phyloP scores from a whole-genome alignment of 2,329 filamentous ascomycete genomes.

The Hymenoscyphus fraxineus region DNA sequence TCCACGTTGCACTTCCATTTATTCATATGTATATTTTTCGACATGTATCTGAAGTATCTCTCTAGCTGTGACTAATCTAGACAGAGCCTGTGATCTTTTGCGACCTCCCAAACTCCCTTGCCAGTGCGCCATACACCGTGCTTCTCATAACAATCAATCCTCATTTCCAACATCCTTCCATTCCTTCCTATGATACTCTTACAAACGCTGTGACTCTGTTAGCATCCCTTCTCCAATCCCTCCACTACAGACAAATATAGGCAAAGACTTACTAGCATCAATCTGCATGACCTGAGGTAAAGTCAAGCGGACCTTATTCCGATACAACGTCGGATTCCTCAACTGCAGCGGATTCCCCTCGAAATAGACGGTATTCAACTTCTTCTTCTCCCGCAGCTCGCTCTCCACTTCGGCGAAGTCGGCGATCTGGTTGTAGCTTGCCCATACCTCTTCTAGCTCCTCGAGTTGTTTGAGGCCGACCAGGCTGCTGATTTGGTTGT shows the following conservation, averaged over 20 bases:
- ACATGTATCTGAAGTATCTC: background rate
- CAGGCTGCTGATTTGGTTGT: conserved; percentile 77
- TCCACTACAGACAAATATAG: background rate
- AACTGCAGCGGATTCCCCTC: conserved; percentile 90
- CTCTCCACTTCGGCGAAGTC: conserved; percentile 82
- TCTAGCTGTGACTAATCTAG: background rate
- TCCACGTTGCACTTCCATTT: background rate
- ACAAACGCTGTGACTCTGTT: conserved; percentile 28
- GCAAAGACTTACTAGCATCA: conserved; percentile 78
- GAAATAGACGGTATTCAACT: conserved; percentile 88
- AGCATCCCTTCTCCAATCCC: background rate
- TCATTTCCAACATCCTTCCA: background rate
- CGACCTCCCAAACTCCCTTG: conserved; percentile 5
- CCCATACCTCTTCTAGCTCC: conserved; percentile 88
- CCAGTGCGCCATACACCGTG: conserved; percentile 9
- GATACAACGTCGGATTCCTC: conserved; percentile 74
- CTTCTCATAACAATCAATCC: background rate
- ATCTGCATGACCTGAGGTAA: conserved; percentile 89
- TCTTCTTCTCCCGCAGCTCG: conserved; percentile 72
- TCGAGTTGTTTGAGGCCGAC: conserved; percentile 64
- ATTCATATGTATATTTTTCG: background rate
- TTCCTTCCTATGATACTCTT: conserved; percentile 29
- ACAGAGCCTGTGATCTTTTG: background rate
- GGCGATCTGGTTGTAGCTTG: conserved; percentile 76
- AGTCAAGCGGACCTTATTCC: conserved; percentile 87